phyloP scores from a whole-genome alignment of 208 protist genomes.

The Wallacemonas sp. region DNA sequence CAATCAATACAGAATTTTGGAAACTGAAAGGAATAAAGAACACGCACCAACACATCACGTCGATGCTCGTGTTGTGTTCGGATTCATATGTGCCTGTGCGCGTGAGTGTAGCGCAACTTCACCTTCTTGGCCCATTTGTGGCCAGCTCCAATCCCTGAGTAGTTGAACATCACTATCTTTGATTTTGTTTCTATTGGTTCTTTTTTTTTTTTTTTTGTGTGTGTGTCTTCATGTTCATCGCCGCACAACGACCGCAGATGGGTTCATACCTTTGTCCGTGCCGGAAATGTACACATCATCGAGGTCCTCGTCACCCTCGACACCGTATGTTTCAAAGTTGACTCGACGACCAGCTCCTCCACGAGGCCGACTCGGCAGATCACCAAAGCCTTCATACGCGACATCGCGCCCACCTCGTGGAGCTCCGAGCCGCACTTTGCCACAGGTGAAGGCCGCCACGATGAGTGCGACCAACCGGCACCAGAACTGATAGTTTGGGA shows the following conservation, averaged over 20 bases:
- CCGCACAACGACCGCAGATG: slow-evolving; percentile 39
- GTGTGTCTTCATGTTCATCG: not conserved
- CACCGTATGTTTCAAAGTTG: slow-evolving; percentile 52
- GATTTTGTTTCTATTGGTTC: not conserved
- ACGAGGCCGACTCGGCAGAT: slow-evolving; percentile 33
- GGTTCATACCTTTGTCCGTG: slow-evolving; percentile 32
- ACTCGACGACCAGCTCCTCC: slow-evolving; percentile 24
- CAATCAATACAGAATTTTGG: too few relatives aligned
- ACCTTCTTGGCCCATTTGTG: too few relatives aligned
- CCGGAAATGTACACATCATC: slow-evolving; percentile 9
- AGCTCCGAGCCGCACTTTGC: slow-evolving; percentile 22
- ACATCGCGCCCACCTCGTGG: not conserved
- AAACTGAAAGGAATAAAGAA: too few relatives aligned
- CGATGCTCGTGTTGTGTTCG: too few relatives aligned
- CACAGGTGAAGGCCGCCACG: slow-evolving; percentile 48
- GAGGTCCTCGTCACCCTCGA: slow-evolving; percentile 49
- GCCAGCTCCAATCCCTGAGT: too few relatives aligned
- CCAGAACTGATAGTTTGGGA: slow-evolving; percentile 83
- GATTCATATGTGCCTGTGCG: too few relatives aligned
- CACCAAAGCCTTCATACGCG: slow-evolving; percentile 7
- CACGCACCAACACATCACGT: too few relatives aligned
- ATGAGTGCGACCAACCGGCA: slow-evolving; percentile 28
- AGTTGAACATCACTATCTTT: too few relatives aligned
- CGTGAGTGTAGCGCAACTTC: too few relatives aligned
- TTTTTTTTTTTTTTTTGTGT: slow-evolving; percentile 5